A percentile compares a stretch with the other conserved stretches of the same genome.
Conservation (phyloP, 345 rosid species). For the Fremontodendron californicum region DNA sequence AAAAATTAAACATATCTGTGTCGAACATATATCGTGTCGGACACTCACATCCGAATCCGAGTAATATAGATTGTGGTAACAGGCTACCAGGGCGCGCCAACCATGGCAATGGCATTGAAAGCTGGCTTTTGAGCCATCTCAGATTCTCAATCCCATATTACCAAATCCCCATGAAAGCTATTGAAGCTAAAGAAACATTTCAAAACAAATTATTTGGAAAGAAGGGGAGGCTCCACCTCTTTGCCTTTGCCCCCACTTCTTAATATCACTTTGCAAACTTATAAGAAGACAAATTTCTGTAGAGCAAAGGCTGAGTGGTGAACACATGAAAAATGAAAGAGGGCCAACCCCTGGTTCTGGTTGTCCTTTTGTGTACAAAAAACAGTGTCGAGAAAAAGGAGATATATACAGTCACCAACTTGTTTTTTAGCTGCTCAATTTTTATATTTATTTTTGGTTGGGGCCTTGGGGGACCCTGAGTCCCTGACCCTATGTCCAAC, state of each 20-base stretch:
- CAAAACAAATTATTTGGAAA: neutral
- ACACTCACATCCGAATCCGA: no score
- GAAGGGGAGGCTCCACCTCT: neutral
- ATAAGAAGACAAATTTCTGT: neutral
- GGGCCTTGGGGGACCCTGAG: no score
- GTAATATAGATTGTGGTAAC: no score
- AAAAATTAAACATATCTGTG: no score
- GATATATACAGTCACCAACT: neutral
- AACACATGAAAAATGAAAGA: neutral
- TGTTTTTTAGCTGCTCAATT: neutral
- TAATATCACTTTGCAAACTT: neutral
- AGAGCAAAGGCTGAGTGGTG: neutral
- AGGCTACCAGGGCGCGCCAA: neutral
- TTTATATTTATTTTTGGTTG: no score
- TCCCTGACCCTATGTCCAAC: no score
- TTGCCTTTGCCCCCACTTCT: neutral
- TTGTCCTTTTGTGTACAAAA: neutral
- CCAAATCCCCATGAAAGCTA: constrained; percentile 2
- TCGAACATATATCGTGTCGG: no score
- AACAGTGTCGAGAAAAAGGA: neutral
- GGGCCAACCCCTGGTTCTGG: neutral
- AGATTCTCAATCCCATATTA: constrained; percentile 8
- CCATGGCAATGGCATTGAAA: neutral
- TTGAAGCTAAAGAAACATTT: neutral
- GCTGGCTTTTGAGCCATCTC: constrained; percentile 3